phyloP scores from a whole-genome alignment of 2,329 filamentous ascomycete genomes.

The Dothistroma septosporum region DNA sequence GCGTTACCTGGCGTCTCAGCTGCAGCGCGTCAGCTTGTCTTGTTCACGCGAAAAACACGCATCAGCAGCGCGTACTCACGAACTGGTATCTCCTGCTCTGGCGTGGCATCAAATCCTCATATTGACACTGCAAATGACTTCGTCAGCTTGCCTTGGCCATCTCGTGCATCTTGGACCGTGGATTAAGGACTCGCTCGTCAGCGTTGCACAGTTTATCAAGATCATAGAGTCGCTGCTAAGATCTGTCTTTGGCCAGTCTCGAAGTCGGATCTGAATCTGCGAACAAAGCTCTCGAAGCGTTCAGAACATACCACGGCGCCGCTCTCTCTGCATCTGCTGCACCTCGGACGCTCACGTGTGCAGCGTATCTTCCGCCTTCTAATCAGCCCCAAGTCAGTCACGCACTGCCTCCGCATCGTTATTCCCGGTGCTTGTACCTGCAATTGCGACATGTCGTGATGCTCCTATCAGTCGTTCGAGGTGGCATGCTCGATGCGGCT shows the following conservation, averaged over 20 bases:
- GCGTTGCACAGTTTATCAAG: background rate
- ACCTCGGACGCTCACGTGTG: conserved; percentile 14
- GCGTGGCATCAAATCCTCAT: conserved; percentile 14
- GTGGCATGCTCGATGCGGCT: conserved; percentile 10
- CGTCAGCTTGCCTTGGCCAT: background rate
- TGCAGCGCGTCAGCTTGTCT: conserved; percentile 1
- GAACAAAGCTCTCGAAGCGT: background rate
- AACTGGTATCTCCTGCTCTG: conserved; percentile 14
- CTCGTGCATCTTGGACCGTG: background rate
- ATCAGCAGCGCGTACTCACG: conserved; percentile 16
- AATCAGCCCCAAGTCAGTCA: background rate
- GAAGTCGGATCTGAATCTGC: background rate
- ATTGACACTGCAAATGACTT: conserved; percentile 12
- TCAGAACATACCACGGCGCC: conserved; percentile 15
- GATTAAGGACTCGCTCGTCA: background rate
- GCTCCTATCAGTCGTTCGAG: conserved; percentile 14
- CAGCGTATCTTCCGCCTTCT: conserved; percentile 20
- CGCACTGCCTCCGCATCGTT: background rate
- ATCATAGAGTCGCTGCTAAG: background rate
- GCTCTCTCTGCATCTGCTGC: conserved; percentile 16
- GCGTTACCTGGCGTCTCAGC: conserved; percentile 7
- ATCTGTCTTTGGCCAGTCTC: background rate
- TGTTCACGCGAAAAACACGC: too few relatives aligned
- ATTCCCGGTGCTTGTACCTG: conserved; percentile 8
- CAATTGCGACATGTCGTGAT: conserved; percentile 19